Conservation (phyloP, 805 yeast genomes). For the Barnettozyma pratensis region DNA sequence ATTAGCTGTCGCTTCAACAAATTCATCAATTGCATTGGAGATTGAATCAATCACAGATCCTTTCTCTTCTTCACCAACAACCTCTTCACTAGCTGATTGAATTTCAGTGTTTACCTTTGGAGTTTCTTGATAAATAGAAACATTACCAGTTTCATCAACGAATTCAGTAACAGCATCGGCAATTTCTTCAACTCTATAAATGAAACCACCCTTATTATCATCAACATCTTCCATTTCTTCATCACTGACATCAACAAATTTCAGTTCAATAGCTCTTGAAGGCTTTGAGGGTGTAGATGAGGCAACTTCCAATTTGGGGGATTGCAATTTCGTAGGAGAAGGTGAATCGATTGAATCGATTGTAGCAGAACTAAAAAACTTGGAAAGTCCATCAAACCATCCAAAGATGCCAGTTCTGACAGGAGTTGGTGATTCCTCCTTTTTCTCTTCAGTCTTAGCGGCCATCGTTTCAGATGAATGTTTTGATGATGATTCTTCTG, state of each 20-base stretch:
- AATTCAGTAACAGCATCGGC: background rate
- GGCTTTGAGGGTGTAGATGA: too few species aligned
- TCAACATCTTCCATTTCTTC: background rate
- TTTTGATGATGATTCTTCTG: too few species aligned
- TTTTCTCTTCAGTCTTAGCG: too few species aligned
- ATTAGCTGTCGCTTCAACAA: constrained; percentile 5
- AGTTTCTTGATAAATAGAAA: background rate
- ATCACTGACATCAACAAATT: background rate
- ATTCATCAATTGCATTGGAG: background rate
- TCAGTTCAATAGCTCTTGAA: background rate
- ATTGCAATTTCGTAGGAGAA: background rate
- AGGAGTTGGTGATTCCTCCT: background rate
- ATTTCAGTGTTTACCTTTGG: background rate
- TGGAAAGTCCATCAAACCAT: background rate
- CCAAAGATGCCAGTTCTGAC: background rate
- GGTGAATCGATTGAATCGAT: background rate
- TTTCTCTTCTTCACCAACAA: too few species aligned
- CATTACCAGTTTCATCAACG: background rate
- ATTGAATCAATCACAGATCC: background rate
- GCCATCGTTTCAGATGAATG: too few species aligned
- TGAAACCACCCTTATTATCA: background rate
- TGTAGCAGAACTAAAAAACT: background rate
- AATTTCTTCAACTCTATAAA: background rate
- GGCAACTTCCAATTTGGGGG: background rate
- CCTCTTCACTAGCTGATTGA: background rate